A percentile compares a stretch with the other conserved stretches of the same genome.
phyloP scores from a whole-genome alignment of 192 early-diverging fungal genomes.

The Coemansia umbellata region DNA sequence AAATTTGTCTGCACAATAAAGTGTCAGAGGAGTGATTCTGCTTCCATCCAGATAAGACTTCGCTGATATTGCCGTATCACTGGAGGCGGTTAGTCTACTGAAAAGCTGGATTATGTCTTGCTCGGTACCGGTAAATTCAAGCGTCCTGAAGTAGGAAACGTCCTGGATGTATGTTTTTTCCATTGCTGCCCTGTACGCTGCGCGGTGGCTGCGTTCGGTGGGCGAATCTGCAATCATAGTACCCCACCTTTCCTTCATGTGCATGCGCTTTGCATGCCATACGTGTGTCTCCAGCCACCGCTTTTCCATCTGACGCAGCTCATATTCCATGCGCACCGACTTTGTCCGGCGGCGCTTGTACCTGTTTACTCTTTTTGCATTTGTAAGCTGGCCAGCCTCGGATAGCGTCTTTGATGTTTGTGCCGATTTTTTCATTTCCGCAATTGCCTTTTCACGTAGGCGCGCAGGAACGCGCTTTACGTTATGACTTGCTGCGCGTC shows the following conservation, averaged over 20 bases:
- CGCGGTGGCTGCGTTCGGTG: slow-evolving; percentile 78
- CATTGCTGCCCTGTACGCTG: slow-evolving; percentile 70
- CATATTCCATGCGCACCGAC: slow-evolving; percentile 28
- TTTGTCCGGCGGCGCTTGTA: slow-evolving; percentile 41
- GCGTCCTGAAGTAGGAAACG: slow-evolving; percentile 69
- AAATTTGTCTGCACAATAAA: slow-evolving; percentile 30
- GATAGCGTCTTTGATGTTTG: slow-evolving; percentile 12
- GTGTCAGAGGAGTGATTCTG: slow-evolving; percentile 25
- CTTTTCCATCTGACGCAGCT: slow-evolving; percentile 51
- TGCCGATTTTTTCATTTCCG: slow-evolving; percentile 60
- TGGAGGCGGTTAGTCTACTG: slow-evolving; percentile 56
- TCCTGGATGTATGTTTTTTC: slow-evolving; percentile 80
- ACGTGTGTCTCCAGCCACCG: slow-evolving; percentile 96
- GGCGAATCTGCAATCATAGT: slow-evolving; percentile 64
- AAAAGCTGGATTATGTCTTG: slow-evolving; percentile 53
- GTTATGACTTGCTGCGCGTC: slow-evolving; percentile 94
- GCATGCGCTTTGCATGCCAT: slow-evolving; percentile 98
- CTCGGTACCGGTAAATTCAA: slow-evolving; percentile 65
- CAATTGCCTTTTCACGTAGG: slow-evolving; percentile 69
- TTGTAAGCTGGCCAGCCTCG: slow-evolving; percentile 14
- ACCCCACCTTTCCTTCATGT: slow-evolving; percentile 85
- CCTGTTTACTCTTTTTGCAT: slow-evolving; percentile 23
- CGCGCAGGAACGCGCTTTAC: slow-evolving; percentile 85
- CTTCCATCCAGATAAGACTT: slow-evolving; percentile 10
- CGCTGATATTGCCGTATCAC: background rate